Conservation (phyloP, 352 stramenopile genomes). For the Pythium guiyangense region DNA sequence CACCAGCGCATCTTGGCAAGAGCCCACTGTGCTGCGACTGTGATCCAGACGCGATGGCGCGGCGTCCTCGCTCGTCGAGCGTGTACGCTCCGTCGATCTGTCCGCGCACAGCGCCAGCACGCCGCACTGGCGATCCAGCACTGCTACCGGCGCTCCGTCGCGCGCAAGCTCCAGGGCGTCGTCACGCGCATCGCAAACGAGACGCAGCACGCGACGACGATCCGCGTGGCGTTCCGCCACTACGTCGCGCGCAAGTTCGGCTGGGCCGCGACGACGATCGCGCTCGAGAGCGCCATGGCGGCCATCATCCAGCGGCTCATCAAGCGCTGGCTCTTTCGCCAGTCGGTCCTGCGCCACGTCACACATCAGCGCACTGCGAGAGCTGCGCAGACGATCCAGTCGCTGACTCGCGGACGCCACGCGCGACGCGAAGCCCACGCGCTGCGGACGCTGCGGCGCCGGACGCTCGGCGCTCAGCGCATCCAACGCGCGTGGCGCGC, state of each 20-base stretch:
- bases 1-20: conserved; percentile 5
- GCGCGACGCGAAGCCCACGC: conserved; percentile 5
- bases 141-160: conserved; percentile 23
- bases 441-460: not conserved
- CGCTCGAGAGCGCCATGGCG: conserved; percentile 35
- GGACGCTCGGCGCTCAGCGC: conserved; percentile 1
- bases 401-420: conserved; percentile 8
- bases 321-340: conserved; percentile 26
- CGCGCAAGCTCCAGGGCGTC: conserved; percentile 19
- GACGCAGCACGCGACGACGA: conserved; percentile 21
- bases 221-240: conserved; percentile 48
- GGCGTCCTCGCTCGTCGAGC: conserved; percentile 15
- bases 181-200: conserved; percentile 9
- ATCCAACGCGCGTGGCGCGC: conserved; percentile 38
- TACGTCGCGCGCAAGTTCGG: conserved; percentile 63
- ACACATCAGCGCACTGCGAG: conserved; percentile 14
- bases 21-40: not conserved
- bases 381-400: too few relatives aligned
- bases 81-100: not conserved
- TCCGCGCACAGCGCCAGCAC: conserved; percentile 16
- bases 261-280: conserved; percentile 38
- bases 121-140: conserved; percentile 38
- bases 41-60: conserved; percentile 28
- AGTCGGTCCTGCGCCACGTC: conserved; percentile 11
- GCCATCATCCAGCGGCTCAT: conserved; percentile 29